Evolutionary conservation across 2,329 filamentous ascomycete genomes (phyloP).

Genomic region (Zymoseptoria ardabiliae): DNA sequence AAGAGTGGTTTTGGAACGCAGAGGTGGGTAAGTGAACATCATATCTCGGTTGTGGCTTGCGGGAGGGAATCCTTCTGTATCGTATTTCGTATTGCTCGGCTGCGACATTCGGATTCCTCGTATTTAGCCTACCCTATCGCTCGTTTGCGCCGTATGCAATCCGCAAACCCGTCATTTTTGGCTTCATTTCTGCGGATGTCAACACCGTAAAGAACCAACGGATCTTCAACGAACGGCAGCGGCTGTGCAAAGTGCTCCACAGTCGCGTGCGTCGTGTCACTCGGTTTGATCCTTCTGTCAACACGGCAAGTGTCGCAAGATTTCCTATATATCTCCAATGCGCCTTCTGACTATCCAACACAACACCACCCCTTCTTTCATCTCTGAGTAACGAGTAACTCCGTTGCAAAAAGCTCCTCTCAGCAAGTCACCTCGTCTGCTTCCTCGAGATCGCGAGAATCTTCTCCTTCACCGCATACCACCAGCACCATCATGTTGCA

Average conservation of each 20-base stretch:
- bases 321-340: not conserved
- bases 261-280: not conserved
- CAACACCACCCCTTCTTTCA: not conserved
- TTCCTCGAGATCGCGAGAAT: not conserved
- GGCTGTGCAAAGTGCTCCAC: not conserved
- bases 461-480: not conserved
- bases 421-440: not conserved
- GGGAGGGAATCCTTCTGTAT: not conserved
- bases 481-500: not conserved
- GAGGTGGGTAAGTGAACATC: not conserved
- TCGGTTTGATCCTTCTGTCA: not conserved
- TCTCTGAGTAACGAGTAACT: not conserved
- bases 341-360: not conserved
- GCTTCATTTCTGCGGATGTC: not conserved
- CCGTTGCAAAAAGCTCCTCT: too few species aligned
- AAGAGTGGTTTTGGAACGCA: not conserved
- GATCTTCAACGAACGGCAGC: not conserved
- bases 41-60: not conserved
- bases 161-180: not conserved
- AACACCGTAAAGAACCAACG: not conserved
- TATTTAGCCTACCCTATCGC: too few species aligned
- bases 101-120: not conserved
- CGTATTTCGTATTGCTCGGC: too few species aligned
- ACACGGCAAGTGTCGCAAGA: not conserved
- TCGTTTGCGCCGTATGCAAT: not conserved